These are phyloP conservation scores for Xanthoparmelia taractica DNA, from an alignment of 495 filamentous ascomycete genomes.

Conservation along the genomic window DNA sequence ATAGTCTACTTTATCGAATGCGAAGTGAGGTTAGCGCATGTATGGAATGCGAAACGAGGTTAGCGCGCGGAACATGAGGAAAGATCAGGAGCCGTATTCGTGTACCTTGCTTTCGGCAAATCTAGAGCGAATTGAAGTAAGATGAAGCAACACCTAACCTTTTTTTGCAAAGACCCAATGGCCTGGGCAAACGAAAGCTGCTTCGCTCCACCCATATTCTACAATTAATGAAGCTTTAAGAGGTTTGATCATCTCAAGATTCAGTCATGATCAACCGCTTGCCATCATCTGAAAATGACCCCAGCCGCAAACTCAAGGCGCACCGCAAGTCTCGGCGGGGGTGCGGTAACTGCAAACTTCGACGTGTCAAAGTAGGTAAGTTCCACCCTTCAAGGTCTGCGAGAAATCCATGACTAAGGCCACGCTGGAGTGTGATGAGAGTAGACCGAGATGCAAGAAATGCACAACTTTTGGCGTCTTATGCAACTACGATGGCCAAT, in stretches of 20 bases:
- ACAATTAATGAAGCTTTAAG: too few species aligned
- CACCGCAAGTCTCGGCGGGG: constrained; percentile 42
- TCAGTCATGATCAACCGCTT: neutral
- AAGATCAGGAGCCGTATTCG: neutral
- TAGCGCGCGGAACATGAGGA: too few species aligned
- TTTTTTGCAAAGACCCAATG: too few species aligned
- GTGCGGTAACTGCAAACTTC: constrained; percentile 45
- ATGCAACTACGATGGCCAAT: constrained; percentile 37
- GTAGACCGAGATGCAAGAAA: constrained; percentile 38
- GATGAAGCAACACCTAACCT: neutral
- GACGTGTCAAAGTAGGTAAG: constrained; percentile 40
- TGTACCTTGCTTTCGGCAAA: too few species aligned
- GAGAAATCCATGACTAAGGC: neutral
- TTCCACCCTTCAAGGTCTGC: neutral
- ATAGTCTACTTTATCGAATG: neutral
- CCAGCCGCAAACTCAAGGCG: constrained; percentile 2
- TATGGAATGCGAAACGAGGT: neutral
- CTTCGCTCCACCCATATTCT: too few species aligned
- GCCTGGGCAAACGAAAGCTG: too few species aligned
- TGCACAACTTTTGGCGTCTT: constrained; percentile 38
- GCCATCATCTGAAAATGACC: neutral
- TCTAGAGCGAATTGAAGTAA: neutral
- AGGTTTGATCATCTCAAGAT: neutral
- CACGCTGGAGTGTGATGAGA: constrained; percentile 38
- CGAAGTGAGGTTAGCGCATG: constrained; percentile 2